Evolutionary conservation across 768 basidiomycete genomes (phyloP).

Genomic region (Pleurotus tuber-regium): DNA sequence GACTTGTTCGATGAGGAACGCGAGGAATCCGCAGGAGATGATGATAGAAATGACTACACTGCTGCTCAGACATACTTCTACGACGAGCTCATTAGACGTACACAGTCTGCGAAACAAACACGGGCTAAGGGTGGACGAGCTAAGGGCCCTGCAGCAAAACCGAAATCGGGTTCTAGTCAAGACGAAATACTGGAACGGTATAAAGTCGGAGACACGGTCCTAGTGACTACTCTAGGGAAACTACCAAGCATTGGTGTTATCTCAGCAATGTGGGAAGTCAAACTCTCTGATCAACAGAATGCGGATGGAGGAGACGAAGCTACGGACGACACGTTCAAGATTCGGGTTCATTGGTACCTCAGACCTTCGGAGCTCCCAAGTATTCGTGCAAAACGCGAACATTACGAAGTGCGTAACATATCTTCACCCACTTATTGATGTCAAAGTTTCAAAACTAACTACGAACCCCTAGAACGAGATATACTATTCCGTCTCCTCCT

Average conservation of each 20-base stretch:
- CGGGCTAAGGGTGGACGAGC: background rate
- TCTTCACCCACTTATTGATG: no score
- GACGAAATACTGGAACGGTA: conserved; percentile 26
- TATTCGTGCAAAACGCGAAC: conserved; percentile 57
- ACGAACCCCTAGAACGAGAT: conserved; percentile 75
- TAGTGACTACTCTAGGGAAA: conserved; percentile 49
- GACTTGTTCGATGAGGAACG: conserved; percentile 12
- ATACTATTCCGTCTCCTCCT: conserved; percentile 57
- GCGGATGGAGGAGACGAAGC: conserved; percentile 28
- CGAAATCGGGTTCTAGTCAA: conserved; percentile 13
- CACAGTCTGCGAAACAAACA: conserved; percentile 3
- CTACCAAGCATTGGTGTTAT: conserved; percentile 69
- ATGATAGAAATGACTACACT: background rate
- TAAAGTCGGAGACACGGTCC: conserved; percentile 64
- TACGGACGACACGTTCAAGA: conserved; percentile 39
- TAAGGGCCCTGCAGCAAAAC: conserved; percentile 19
- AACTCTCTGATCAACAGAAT: conserved; percentile 16
- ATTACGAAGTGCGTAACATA: conserved; percentile 47
- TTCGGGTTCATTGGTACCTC: conserved; percentile 77
- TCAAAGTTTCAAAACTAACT: no score
- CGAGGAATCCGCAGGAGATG: conserved; percentile 4
- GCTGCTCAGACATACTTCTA: conserved; percentile 4
- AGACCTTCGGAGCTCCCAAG: conserved; percentile 60
- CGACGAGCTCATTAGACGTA: background rate
- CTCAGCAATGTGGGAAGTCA: conserved; percentile 63